These are phyloP conservation scores for Candida freyschussii DNA, from an alignment of 1,139 yeast species.

Conservation along the genomic window DNA sequence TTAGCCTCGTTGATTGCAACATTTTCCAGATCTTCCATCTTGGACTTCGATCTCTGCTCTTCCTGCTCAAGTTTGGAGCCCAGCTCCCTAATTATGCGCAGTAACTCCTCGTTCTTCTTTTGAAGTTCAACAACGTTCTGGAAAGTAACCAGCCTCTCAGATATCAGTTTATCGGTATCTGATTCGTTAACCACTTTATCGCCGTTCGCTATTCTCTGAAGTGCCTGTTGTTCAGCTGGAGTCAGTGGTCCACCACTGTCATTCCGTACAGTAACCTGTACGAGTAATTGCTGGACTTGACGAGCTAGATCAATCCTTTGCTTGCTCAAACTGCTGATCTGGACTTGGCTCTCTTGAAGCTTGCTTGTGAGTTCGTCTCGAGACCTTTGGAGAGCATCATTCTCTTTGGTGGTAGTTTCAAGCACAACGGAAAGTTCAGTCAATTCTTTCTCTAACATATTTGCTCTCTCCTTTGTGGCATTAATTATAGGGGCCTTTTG, in stretches of 20 bases:
- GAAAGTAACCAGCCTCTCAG: conserved; percentile 71
- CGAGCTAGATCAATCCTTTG: conserved; percentile 70
- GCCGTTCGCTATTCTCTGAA: conserved; percentile 30
- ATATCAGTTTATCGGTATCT: conserved; percentile 68
- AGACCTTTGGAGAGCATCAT: conserved; percentile 31
- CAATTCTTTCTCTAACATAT: conserved; percentile 45
- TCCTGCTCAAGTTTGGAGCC: conserved; percentile 63
- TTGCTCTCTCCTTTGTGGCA: conserved; percentile 55
- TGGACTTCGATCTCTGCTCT: conserved; percentile 39
- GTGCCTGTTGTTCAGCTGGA: conserved; percentile 45
- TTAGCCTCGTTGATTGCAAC: conserved; percentile 69
- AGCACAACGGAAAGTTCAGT: conserved; percentile 45
- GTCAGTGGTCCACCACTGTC: conserved; percentile 51
- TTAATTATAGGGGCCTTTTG: conserved; percentile 73
- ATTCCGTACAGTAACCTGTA: conserved; percentile 58
- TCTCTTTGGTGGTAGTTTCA: conserved; percentile 42
- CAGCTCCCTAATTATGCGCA: conserved; percentile 61
- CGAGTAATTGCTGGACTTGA: conserved; percentile 69
- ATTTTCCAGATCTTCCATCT: conserved; percentile 46
- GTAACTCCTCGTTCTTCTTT: conserved; percentile 65
- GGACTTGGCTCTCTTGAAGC: conserved; percentile 32
- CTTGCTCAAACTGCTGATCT: conserved; percentile 43
- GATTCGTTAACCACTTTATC: conserved; percentile 36
- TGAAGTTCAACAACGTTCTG: conserved; percentile 63
- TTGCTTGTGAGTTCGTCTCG: conserved; percentile 26